phyloP scores from a whole-genome alignment of 371 early-diverging fungal species.

The Mucor sp. region DNA sequence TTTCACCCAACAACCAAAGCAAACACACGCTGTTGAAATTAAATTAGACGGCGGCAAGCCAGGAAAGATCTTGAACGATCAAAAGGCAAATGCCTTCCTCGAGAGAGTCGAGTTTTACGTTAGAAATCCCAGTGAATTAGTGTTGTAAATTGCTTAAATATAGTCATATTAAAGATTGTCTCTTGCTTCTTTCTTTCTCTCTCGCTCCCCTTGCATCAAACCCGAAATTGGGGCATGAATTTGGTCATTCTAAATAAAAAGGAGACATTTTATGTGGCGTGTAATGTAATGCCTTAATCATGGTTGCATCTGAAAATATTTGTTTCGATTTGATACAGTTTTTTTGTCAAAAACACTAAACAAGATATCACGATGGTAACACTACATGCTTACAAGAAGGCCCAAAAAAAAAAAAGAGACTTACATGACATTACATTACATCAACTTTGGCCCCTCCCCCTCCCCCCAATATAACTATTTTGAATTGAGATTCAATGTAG shows the following conservation, averaged over 20 bases:
- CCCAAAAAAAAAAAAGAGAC: slow-evolving; percentile 3
- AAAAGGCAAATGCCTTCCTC: slow-evolving; percentile 46
- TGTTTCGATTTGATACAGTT: not conserved
- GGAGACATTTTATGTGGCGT: not conserved
- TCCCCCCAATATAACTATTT: not conserved
- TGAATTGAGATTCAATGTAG: not conserved
- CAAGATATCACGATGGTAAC: slow-evolving; percentile 1
- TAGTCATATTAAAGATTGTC: not conserved
- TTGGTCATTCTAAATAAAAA: not conserved
- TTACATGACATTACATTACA: slow-evolving; percentile 1
- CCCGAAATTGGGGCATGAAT: not conserved
- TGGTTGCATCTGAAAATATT: not conserved
- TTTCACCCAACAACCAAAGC: slow-evolving; percentile 21
- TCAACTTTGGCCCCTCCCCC: not conserved
- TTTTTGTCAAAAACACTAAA: slow-evolving; percentile 4
- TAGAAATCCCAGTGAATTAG: slow-evolving; percentile 45
- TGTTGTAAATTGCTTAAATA: slow-evolving; percentile 9
- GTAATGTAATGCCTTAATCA: not conserved
- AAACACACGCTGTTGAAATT: slow-evolving; percentile 28
- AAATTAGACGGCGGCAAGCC: slow-evolving; percentile 42
- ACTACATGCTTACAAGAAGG: slow-evolving; percentile 1
- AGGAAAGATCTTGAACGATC: slow-evolving; percentile 38
- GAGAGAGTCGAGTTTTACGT: slow-evolving; percentile 54
- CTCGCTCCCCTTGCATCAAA: not conserved
- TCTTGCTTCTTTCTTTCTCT: not conserved